Evolutionary conservation across 371 early-diverging fungal genomes (phyloP).

Genomic region (Blakeslea trispora): DNA sequence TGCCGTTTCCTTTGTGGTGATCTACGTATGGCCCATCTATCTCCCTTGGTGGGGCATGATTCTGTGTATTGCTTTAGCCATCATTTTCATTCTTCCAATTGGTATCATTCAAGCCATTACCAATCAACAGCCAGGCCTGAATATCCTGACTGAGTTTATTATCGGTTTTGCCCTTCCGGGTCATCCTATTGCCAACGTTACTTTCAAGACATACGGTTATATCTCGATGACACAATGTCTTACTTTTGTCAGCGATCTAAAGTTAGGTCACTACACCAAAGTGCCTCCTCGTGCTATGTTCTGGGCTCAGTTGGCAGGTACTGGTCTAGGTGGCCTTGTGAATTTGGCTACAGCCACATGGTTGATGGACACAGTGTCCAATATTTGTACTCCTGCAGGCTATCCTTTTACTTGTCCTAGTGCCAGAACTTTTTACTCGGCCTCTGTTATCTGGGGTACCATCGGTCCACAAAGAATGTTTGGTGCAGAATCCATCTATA

Average conservation of each 20-base stretch:
- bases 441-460: slow-evolving; percentile 74
- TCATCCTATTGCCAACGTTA: slow-evolving; percentile 63
- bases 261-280: slow-evolving; percentile 69
- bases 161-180: slow-evolving; percentile 69
- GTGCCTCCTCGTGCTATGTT: slow-evolving; percentile 76
- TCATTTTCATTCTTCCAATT: slow-evolving; percentile 75
- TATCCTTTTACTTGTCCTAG: slow-evolving; percentile 64
- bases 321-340: slow-evolving; percentile 59
- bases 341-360: slow-evolving; percentile 68
- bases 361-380: slow-evolving; percentile 58
- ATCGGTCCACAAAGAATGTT: slow-evolving; percentile 76
- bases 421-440: slow-evolving; percentile 64
- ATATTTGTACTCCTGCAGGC: slow-evolving; percentile 56
- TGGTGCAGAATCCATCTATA: slow-evolving; percentile 60
- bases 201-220: slow-evolving; percentile 70
- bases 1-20: slow-evolving; percentile 52
- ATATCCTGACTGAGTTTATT: slow-evolving; percentile 72
- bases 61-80: slow-evolving; percentile 61
- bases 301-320: slow-evolving; percentile 59
- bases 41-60: slow-evolving; percentile 73
- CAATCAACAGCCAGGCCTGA: slow-evolving; percentile 71
- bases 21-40: slow-evolving; percentile 55
- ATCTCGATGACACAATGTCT: slow-evolving; percentile 64
- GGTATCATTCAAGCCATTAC: slow-evolving; percentile 78
- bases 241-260: slow-evolving; percentile 63